phyloP scores from a whole-genome alignment of 1,284 basidiomycete genomes.

The Microbotryum intermedium region DNA sequence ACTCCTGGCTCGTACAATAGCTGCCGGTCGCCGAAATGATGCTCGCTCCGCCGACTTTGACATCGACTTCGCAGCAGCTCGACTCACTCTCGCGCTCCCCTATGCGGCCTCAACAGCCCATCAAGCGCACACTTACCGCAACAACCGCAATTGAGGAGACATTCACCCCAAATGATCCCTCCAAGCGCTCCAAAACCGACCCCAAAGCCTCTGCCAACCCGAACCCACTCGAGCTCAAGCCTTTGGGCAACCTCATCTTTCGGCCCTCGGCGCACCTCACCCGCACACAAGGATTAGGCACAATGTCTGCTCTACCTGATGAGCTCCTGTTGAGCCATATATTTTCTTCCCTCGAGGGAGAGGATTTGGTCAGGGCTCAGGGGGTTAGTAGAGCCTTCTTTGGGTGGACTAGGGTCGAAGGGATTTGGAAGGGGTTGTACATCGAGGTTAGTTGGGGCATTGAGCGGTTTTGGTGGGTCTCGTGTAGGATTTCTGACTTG shows the following conservation, averaged over 20 bases:
- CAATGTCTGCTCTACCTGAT: conserved; percentile 21
- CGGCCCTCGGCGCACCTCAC: not conserved
- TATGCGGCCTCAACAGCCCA: no score
- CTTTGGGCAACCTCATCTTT: conserved; percentile 15
- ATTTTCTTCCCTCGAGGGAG: conserved; percentile 15
- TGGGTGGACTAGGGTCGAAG: conserved; percentile 32
- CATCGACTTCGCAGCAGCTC: no score
- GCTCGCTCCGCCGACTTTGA: no score
- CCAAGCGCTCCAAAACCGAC: no score
- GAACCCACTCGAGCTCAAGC: conserved; percentile 21
- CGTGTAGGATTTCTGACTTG: not conserved
- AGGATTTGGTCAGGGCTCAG: conserved; percentile 13
- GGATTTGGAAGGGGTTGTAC: conserved; percentile 34
- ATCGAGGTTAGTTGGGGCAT: conserved; percentile 9
- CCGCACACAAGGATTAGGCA: conserved; percentile 18
- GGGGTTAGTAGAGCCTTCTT: conserved; percentile 27
- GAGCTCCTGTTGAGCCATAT: conserved; percentile 24
- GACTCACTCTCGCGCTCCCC: no score
- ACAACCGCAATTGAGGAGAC: no score
- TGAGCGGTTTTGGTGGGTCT: no score
- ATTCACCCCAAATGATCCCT: no score
- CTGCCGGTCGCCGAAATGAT: no score
- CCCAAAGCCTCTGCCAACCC: not conserved
- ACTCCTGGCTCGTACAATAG: no score
- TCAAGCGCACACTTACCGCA: no score